Base-by-base conservation (phyloP, 441 rosid species). In the Melastoma candidum region DNA sequence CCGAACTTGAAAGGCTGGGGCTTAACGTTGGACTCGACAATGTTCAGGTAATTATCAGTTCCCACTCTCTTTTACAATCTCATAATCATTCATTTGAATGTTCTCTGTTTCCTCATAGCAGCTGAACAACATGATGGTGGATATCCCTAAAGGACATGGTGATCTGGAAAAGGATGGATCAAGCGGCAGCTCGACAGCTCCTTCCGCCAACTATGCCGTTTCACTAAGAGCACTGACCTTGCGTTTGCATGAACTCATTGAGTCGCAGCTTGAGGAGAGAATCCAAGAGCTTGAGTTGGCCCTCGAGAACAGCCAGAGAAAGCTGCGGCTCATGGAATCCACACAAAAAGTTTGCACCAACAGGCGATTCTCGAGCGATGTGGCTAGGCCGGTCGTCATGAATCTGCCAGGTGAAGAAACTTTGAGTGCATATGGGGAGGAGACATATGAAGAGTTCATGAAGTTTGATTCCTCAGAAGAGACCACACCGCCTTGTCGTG, bases 1-100 rank as follows among this genome's bases (percentile, higher is more conserved):
- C 94, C 63, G 97, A 87, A 76, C 89, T 87, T 29, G 83, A 81
- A 74, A 82, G 80, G 71, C 70, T 84, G 82, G 93, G 79, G 8
- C 72, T 82, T 52, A 71, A 73, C 65, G 67, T 80, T 54, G 41
- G 41, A 32, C 41, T 32, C 8, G 5, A 8, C 41, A 32, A 32
- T 32, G 41, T 32, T 32, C 41, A 32, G 41, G 41, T 32, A 32
- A 32, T 32, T 32, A 8, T 8, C 8, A 8, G 8, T 32, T 29
- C 36, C 8, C 41, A 4, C 41, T 32, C 41, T 32, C 41, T 32
- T 32, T 32, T 32, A 4, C 7, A 4, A 4, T 32, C 5, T 32
- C 7, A 8, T 32, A 32, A 32, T 32, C 41, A 32, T 32, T 32
- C 41, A 4, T 4, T 32, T 32, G 41, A 32, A 32, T 32, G 41